These are phyloP conservation scores for Teunomyces kruisii DNA, from an alignment of 805 yeast genomes.

Conservation along the genomic window DNA sequence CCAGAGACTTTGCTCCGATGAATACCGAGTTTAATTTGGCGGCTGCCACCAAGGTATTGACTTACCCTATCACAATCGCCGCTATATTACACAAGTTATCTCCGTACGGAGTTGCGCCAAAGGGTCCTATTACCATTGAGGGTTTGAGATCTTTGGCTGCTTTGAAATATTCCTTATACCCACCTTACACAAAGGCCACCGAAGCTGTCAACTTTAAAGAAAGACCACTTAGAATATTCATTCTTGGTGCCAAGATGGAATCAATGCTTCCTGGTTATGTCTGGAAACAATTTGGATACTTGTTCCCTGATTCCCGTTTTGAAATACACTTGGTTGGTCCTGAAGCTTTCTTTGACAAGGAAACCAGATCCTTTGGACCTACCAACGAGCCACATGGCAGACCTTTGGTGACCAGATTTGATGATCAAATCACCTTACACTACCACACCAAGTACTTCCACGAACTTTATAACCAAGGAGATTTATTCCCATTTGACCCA, in stretches of 20 bases:
- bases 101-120: slow-evolving; percentile 78
- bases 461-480: slow-evolving; percentile 86
- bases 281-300: slow-evolving; percentile 88
- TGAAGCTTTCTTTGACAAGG: slow-evolving; percentile 75
- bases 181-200: slow-evolving; percentile 44
- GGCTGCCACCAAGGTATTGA: slow-evolving; percentile 89
- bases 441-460: slow-evolving; percentile 92
- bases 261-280: slow-evolving; percentile 91
- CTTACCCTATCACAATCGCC: slow-evolving; percentile 89
- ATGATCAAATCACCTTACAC: slow-evolving; percentile 68
- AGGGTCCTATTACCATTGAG: slow-evolving; percentile 86
- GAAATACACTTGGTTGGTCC: slow-evolving; percentile 95
- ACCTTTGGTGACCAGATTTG: slow-evolving; percentile 72
- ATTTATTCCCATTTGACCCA: slow-evolving; percentile 97
- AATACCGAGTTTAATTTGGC: slow-evolving; percentile 96
- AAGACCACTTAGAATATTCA: slow-evolving; percentile 85
- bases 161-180: slow-evolving; percentile 83
- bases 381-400: slow-evolving; percentile 51
- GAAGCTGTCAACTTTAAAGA: slow-evolving; percentile 64
- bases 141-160: slow-evolving; percentile 95
- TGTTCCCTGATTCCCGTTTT: slow-evolving; percentile 79
- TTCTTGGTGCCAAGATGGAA: slow-evolving; percentile 91
- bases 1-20: slow-evolving; percentile 92
- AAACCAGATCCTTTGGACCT: slow-evolving; percentile 59
- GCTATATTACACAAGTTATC: slow-evolving; percentile 79